Evolutionary conservation across 2,329 filamentous ascomycete species (phyloP).

Genomic region (Colletotrichum sansevieriae): DNA sequence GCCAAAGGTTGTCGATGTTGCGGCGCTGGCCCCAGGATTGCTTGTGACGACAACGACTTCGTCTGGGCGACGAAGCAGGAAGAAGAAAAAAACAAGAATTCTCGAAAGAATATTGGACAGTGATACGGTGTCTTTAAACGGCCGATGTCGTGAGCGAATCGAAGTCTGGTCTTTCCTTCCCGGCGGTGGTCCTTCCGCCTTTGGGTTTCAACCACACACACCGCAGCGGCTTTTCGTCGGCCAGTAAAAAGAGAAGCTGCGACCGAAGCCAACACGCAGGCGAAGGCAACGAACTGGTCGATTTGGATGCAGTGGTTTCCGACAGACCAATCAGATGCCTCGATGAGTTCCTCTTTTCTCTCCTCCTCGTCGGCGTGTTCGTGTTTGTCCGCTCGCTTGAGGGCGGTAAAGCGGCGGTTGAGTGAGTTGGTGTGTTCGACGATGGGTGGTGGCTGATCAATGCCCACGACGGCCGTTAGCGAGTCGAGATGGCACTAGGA

Average conservation of each 20-base stretch:
- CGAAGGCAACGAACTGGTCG: background rate
- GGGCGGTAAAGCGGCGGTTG: background rate
- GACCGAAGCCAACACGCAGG: background rate
- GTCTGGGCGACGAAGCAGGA: background rate
- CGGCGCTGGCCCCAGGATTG: background rate
- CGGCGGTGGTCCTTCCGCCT: background rate
- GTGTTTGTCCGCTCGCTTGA: background rate
- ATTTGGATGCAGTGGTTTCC: background rate
- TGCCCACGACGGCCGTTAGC: slow-evolving; percentile 16
- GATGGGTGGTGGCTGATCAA: slow-evolving; percentile 1
- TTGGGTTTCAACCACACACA: slow-evolving; percentile 7
- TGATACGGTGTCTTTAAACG: slow-evolving; percentile 2
- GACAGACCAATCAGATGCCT: slow-evolving; percentile 3
- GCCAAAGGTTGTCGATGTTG: slow-evolving; percentile 14
- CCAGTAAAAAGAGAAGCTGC: slow-evolving; percentile 25
- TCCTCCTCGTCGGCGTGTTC: background rate
- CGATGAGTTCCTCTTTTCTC: background rate
- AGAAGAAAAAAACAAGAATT: no score
- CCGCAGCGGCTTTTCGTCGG: slow-evolving; percentile 13
- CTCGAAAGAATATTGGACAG: background rate
- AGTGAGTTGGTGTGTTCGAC: background rate
- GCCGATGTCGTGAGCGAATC: slow-evolving; percentile 32
- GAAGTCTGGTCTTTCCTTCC: background rate
- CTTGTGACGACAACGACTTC: background rate
- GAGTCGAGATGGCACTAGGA: background rate